Percentiles rank a stretch among this genome's conserved stretches.
Evolutionary conservation across 805 yeast genomes (phyloP).

Genomic region (Starmerella vitae): DNA sequence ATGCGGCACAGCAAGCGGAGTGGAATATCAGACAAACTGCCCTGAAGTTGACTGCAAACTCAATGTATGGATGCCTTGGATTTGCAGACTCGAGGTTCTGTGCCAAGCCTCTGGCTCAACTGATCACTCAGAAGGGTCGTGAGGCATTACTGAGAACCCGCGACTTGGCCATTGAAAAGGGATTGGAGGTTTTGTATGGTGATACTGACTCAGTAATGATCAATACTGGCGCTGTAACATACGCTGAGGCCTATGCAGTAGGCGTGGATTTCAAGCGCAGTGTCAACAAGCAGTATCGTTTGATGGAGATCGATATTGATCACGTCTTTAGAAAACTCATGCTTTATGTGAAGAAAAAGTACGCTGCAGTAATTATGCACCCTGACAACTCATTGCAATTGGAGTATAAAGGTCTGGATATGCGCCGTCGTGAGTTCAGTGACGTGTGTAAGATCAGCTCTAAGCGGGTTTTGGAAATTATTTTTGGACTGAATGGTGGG

Average conservation of each 20-base stretch:
- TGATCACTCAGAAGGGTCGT: constrained; percentile 89
- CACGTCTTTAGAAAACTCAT: constrained; percentile 75
- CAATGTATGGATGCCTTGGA: constrained; percentile 99
- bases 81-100: constrained; percentile 82
- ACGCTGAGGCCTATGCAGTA: constrained; percentile 59
- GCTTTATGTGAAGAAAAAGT: constrained; percentile 90
- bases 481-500: constrained; percentile 30
- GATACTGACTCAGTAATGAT: constrained; percentile 99
- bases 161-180: constrained; percentile 76
- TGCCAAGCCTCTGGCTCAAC: constrained; percentile 90
- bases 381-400: constrained; percentile 51
- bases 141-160: constrained; percentile 88
- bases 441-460: constrained; percentile 84
- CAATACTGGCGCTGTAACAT: constrained; percentile 64
- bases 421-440: constrained; percentile 94
- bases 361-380: constrained; percentile 57
- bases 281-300: constrained; percentile 77
- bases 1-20: constrained; percentile 52
- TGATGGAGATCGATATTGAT: constrained; percentile 89
- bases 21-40: constrained; percentile 95
- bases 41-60: constrained; percentile 88
- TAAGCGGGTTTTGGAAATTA: constrained; percentile 45
- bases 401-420: constrained; percentile 92
- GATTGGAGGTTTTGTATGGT: constrained; percentile 83
- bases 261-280: constrained; percentile 73